Evolutionary conservation across 208 protist species (phyloP).

Genomic region (Wallacemonas sp.): DNA sequence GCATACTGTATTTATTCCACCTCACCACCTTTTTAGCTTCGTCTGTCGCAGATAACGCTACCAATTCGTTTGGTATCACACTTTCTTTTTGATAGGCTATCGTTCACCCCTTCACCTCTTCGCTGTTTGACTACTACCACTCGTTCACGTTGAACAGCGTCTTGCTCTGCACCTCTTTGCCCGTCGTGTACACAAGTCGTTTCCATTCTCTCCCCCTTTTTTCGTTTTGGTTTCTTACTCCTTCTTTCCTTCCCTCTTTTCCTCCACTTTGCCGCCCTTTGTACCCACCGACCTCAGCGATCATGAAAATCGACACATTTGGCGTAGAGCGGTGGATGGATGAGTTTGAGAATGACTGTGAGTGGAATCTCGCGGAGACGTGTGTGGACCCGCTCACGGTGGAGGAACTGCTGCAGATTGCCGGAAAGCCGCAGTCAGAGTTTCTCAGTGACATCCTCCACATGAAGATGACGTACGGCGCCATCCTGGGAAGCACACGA

Average conservation of each 20-base stretch:
- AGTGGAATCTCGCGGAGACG: slow-evolving; percentile 12
- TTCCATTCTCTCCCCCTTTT: not conserved
- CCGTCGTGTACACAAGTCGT: not conserved
- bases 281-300: not conserved
- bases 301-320: slow-evolving; percentile 12
- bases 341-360: not conserved
- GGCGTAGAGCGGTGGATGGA: slow-evolving; percentile 17
- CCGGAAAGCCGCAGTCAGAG: not conserved
- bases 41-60: too few species aligned
- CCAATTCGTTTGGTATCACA: too few species aligned
- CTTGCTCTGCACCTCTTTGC: not conserved
- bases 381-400: slow-evolving; percentile 9
- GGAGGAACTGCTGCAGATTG: slow-evolving; percentile 8
- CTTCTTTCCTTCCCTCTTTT: slow-evolving; percentile 5
- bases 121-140: too few species aligned
- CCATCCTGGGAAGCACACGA: not conserved
- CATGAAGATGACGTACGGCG: slow-evolving; percentile 18
- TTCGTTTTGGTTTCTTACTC: not conserved
- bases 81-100: not conserved
- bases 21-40: too few species aligned
- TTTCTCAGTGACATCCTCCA: not conserved
- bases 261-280: slow-evolving; percentile 10
- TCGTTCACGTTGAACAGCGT: not conserved
- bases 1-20: too few species aligned
- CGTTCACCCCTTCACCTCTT: not conserved